A percentile compares a stretch with the other conserved stretches of the same genome.
These are phyloP conservation scores for Mycena leptocephala DNA, from an alignment of 768 basidiomycete genomes.

Conservation along the genomic window DNA sequence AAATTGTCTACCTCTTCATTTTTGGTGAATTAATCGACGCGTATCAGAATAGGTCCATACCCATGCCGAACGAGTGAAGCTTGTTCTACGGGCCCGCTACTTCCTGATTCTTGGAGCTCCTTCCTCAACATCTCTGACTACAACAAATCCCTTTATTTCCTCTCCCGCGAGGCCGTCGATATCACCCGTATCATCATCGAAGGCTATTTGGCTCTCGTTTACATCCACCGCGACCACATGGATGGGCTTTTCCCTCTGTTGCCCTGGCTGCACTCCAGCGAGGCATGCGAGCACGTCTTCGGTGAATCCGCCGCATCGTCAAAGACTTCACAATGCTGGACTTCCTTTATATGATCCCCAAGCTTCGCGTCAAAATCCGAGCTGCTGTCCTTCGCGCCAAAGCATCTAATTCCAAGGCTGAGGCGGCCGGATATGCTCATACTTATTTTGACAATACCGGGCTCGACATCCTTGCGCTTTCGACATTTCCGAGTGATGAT, in stretches of 20 bases:
- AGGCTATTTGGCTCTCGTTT: slow-evolving; percentile 49
- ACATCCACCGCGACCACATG: too few species aligned
- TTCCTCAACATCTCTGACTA: slow-evolving; percentile 42
- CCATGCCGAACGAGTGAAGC: slow-evolving; percentile 44
- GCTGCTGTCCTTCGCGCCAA: slow-evolving; percentile 33
- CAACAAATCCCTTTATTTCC: slow-evolving; percentile 39
- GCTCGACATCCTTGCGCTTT: slow-evolving; percentile 39
- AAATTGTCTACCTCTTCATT: slow-evolving; percentile 57
- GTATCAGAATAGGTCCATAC: slow-evolving; percentile 51
- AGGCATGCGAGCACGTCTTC: too few species aligned
- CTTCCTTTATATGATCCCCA: slow-evolving; percentile 46
- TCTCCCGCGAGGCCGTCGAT: slow-evolving; percentile 52
- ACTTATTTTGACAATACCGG: slow-evolving; percentile 43
- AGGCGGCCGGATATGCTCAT: slow-evolving; percentile 44
- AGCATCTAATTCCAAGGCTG: slow-evolving; percentile 31
- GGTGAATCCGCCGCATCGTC: slow-evolving; percentile 45
- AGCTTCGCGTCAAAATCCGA: slow-evolving; percentile 44
- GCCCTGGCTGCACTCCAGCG: too few species aligned
- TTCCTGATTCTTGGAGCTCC: slow-evolving; percentile 50
- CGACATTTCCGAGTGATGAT: too few species aligned
- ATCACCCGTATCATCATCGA: slow-evolving; percentile 50
- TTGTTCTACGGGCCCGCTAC: slow-evolving; percentile 49
- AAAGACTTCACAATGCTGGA: slow-evolving; percentile 54
- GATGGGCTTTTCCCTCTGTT: too few species aligned
- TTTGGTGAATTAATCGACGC: slow-evolving; percentile 57